phyloP scores from a whole-genome alignment of 225 moss, liverwort and hornwort species.

The Anthoceros angustus region DNA sequence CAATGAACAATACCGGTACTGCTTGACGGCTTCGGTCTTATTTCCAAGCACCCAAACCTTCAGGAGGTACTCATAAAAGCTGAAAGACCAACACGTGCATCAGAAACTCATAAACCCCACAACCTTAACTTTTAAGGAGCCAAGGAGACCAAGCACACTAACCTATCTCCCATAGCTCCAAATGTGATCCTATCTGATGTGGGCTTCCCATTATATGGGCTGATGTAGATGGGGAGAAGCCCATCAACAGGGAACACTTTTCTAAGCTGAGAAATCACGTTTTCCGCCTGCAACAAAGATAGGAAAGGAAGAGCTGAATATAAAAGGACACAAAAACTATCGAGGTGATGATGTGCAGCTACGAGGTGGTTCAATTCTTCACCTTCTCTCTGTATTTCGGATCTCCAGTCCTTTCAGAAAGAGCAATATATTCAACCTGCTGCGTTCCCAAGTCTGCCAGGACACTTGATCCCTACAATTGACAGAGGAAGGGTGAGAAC shows the following conservation, averaged over 20 bases:
- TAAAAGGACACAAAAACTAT: background rate
- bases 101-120: background rate
- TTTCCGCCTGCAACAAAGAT: conserved; percentile 39
- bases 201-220: conserved; percentile 44
- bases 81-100: conserved; percentile 13
- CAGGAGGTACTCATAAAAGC: conserved; percentile 92
- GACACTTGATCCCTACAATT: conserved; percentile 52
- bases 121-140: background rate
- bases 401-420: conserved; percentile 75
- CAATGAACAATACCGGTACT: conserved; percentile 44
- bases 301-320: background rate
- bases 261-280: conserved; percentile 40
- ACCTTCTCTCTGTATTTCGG: conserved; percentile 93
- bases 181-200: conserved; percentile 48
- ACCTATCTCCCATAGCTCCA: conserved; percentile 99
- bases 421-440: conserved; percentile 78
- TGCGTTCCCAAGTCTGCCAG: conserved; percentile 87
- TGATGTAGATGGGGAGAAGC: conserved; percentile 69
- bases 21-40: conserved; percentile 77
- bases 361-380: background rate
- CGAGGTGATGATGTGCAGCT: background rate
- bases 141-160: background rate
- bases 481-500: background rate
- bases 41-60: conserved; percentile 93
- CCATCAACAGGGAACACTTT: conserved; percentile 64